Percentiles rank a stretch among this genome's conserved stretches.
phyloP scores from a whole-genome alignment of 2,329 filamentous ascomycete genomes.

The Juglanconis sp. region DNA sequence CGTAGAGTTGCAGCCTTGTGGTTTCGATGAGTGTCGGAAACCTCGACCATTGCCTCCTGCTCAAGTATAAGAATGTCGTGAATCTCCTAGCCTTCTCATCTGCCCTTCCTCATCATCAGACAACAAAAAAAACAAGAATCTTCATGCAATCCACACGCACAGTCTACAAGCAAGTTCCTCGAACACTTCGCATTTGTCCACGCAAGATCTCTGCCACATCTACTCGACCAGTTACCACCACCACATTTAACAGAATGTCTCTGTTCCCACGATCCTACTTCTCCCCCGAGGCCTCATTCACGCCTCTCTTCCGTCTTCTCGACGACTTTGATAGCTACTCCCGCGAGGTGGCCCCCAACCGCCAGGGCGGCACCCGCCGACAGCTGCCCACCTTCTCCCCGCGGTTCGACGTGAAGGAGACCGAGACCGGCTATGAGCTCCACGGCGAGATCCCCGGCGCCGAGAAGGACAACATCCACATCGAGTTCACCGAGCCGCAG shows the following conservation, averaged over 20 bases:
- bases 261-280: constrained; percentile 56
- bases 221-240: constrained; percentile 27
- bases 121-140: not conserved
- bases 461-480: constrained; percentile 68
- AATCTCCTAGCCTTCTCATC: not conserved
- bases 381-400: constrained; percentile 62
- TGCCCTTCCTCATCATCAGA: not conserved
- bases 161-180: constrained; percentile 15
- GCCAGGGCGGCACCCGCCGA: constrained; percentile 23
- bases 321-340: constrained; percentile 61
- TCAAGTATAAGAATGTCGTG: constrained; percentile 14
- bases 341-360: constrained; percentile 30
- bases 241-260: constrained; percentile 48
- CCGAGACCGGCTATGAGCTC: constrained; percentile 66
- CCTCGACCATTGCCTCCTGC: not conserved
- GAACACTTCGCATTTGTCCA: constrained; percentile 12
- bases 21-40: constrained; percentile 15
- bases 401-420: constrained; percentile 76
- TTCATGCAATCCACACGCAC: constrained; percentile 17
- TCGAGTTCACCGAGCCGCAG: constrained; percentile 76
- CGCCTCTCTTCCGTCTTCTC: constrained; percentile 61
- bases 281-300: constrained; percentile 47
- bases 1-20: constrained; percentile 11
- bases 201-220: constrained; percentile 14
- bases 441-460: constrained; percentile 78